Evolutionary conservation across 768 basidiomycete species (phyloP), one percentile per base, ranked within the genome.

Genomic region (Pleurotus tuoliensis): DNA sequence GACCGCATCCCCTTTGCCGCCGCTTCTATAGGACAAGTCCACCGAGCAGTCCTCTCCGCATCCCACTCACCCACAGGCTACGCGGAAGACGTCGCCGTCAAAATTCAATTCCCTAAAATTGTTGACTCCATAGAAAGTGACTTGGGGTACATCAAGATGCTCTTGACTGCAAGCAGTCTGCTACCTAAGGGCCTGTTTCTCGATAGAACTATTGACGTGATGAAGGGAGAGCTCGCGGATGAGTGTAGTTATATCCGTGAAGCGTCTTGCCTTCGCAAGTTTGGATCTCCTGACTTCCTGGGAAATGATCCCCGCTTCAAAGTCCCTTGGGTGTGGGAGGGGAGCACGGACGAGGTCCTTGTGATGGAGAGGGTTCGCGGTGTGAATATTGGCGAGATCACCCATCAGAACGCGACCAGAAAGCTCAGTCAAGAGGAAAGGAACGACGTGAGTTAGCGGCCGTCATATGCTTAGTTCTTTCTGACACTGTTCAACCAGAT

Each of bases 21-120:
- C 0, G 96, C 96, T 0, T 98, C 96, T 2, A 98, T 99, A 34
- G 97, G 97, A 0, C 96, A 99, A 68, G 96, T 98, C 1, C 96
- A 99, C 64, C 72, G 66, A 0, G 96, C 90, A 0, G 73, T 81
- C 2, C 43, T 55, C 22, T 55, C 54, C 16, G 54, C n/a, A 30
- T 45, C 54, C 13, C 43, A 55, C 30, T 55, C 54, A 6, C 54
- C 54, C 44, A 86, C 83, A 5, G 80, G 81, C 15, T 68, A 62
- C 43, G 74, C 80, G 1, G 83, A 80, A 57, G 76, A 71, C 4
- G 88, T 90, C 24, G 90, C 90, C 0, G 83, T 91, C 4, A 98
- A 99, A 69, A 80, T 98, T 16, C 97, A 99, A 66, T 99, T 98
- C 69, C 97, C 97, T 0, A 91, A 92, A 62, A 91, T 99, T 47